Conservation (phyloP, 1,139 yeast genomes). For the Saccharomycopsis hybrid region DNA sequence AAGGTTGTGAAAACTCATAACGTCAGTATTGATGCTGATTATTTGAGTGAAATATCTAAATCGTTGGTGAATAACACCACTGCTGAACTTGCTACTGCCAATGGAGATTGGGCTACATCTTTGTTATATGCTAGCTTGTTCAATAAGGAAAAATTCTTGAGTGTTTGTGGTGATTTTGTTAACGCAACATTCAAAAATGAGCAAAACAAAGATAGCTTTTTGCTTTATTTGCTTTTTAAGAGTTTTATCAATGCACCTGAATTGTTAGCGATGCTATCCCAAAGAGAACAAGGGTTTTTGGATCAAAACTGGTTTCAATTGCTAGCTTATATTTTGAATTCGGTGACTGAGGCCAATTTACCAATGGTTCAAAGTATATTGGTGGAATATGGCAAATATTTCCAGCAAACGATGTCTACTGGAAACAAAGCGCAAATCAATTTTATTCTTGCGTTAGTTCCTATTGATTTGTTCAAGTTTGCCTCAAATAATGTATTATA, state of each 20-base stretch:
- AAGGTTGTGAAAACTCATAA: not conserved
- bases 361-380: conserved; percentile 13
- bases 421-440: conserved; percentile 14
- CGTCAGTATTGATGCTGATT: conserved; percentile 10
- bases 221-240: conserved; percentile 16
- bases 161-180: conserved; percentile 10
- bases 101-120: conserved; percentile 18
- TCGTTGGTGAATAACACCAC: conserved; percentile 1
- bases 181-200: conserved; percentile 6
- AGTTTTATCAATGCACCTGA: conserved; percentile 16
- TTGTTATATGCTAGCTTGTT: conserved; percentile 17
- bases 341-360: conserved; percentile 12
- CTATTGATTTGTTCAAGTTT: conserved; percentile 16
- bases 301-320: conserved; percentile 16
- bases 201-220: conserved; percentile 7
- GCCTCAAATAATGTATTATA: conserved; percentile 11
- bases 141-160: conserved; percentile 16
- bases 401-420: not conserved
- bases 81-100: conserved; percentile 4
- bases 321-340: conserved; percentile 13
- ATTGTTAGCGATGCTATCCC: conserved; percentile 5
- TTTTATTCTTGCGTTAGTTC: conserved; percentile 18
- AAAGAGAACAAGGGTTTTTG: conserved; percentile 9
- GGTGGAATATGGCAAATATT: conserved; percentile 14
- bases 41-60: conserved; percentile 3